These are phyloP conservation scores for Jamesozyma spencerorum DNA, from an alignment of 805 yeast species.

Conservation along the genomic window DNA sequence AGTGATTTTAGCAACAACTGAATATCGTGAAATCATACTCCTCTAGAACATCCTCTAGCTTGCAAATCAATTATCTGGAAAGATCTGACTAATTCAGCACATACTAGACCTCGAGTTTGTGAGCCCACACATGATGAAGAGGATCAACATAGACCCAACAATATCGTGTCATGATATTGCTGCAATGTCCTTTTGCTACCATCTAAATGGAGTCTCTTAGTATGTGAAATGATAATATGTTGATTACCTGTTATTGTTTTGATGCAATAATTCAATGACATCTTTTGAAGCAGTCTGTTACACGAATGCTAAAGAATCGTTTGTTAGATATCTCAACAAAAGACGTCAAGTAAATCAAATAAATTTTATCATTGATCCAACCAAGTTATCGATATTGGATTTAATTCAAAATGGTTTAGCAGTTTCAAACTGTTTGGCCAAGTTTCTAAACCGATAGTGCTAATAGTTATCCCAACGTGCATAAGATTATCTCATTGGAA, in stretches of 20 bases:
- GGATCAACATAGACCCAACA: constrained; percentile 75
- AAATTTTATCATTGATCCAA: constrained; percentile 80
- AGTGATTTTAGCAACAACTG: constrained; percentile 94
- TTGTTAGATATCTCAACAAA: constrained; percentile 95
- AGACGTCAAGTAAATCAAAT: constrained; percentile 81
- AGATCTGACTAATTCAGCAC: constrained; percentile 93
- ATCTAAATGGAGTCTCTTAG: constrained; percentile 59
- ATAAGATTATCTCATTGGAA: constrained; percentile 95
- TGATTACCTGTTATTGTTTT: constrained; percentile 82
- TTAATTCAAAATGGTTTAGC: constrained; percentile 67
- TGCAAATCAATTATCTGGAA: constrained; percentile 73
- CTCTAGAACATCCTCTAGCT: constrained; percentile 79
- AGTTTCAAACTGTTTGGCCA: constrained; percentile 63
- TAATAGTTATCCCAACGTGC: constrained; percentile 93
- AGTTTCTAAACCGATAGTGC: constrained; percentile 81
- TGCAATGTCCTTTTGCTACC: constrained; percentile 54
- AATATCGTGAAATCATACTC: constrained; percentile 85
- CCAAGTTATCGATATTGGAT: constrained; percentile 86
- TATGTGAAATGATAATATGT: constrained; percentile 69
- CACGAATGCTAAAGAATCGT: constrained; percentile 81
- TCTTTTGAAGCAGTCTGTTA: constrained; percentile 79
- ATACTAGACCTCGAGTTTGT: constrained; percentile 97
- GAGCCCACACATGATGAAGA: constrained; percentile 96
- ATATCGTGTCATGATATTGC: constrained; percentile 68
- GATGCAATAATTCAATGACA: constrained; percentile 60